These are phyloP conservation scores for Eragrostis tef DNA, from an alignment of 202 grass and related monocot species.

Conservation along the genomic window DNA sequence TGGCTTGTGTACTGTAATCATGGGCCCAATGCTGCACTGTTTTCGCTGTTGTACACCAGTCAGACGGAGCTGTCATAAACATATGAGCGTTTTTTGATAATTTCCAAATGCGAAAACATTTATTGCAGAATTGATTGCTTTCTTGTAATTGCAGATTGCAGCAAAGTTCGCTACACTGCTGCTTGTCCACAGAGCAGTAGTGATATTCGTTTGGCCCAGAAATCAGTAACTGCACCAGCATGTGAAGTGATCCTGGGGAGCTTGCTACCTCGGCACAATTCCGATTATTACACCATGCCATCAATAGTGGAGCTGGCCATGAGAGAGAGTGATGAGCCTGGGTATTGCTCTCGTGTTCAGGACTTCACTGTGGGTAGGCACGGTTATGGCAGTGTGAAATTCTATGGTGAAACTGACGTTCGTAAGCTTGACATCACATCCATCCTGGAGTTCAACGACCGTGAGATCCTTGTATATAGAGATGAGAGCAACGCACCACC, in stretches of 20 bases:
- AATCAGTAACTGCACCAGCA: constrained; percentile 7
- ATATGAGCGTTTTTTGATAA: not conserved
- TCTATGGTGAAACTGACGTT: constrained; percentile 68
- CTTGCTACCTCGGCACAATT: constrained; percentile 57
- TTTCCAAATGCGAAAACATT: not conserved
- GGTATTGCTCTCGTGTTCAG: constrained; percentile 59
- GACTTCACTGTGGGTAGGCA: constrained; percentile 69
- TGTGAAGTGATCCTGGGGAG: constrained; percentile 5
- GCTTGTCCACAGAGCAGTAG: constrained; percentile 2
- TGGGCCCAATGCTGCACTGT: too few species aligned
- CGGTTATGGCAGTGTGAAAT: constrained; percentile 75
- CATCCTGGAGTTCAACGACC: constrained; percentile 68
- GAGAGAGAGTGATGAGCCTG: constrained; percentile 53
- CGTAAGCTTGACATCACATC: constrained; percentile 62
- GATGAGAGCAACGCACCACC: constrained; percentile 67
- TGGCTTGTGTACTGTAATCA: too few species aligned
- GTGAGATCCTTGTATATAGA: constrained; percentile 68
- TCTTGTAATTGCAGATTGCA: constrained; percentile 22
- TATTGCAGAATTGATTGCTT: not conserved
- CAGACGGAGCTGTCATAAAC: too few species aligned
- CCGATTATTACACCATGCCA: constrained; percentile 66
- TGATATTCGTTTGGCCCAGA: not conserved
- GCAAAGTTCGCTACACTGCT: not conserved
- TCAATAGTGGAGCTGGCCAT: constrained; percentile 53
- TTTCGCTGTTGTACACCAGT: too few species aligned